A percentile compares a stretch with the other conserved stretches of the same genome.
These are phyloP conservation scores for Spizellomyces punctatus DNA, from an alignment of 192 early-diverging fungal species.

Conservation along the genomic window DNA sequence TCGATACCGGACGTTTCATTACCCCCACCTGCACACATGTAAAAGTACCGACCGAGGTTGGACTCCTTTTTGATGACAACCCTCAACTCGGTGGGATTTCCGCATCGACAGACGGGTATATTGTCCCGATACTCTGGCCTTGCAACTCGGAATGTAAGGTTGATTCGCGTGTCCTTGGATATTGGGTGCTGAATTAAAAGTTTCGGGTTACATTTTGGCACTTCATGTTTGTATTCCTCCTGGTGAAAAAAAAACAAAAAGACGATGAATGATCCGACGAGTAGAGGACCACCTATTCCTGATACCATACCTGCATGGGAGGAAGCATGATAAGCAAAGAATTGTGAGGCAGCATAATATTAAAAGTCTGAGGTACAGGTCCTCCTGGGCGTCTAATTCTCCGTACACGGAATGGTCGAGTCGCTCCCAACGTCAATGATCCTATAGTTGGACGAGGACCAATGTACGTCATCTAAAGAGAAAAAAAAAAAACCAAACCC, in stretches of 20 bases:
- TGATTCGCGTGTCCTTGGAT: slow-evolving; percentile 42
- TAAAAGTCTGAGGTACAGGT: slow-evolving; percentile 33
- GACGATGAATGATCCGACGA: neutral
- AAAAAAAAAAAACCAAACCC: neutral
- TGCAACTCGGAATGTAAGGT: slow-evolving; percentile 52
- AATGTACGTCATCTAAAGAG: slow-evolving; percentile 41
- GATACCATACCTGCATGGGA: slow-evolving; percentile 33
- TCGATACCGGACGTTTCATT: neutral
- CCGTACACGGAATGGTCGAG: slow-evolving; percentile 44
- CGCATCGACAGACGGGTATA: slow-evolving; percentile 47
- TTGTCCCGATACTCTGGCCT: slow-evolving; percentile 32
- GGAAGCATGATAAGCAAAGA: slow-evolving; percentile 57
- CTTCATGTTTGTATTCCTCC: slow-evolving; percentile 51
- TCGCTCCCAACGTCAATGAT: slow-evolving; percentile 47
- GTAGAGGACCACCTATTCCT: neutral
- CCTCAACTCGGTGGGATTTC: slow-evolving; percentile 39
- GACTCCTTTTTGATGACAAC: slow-evolving; percentile 39
- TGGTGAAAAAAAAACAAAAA: neutral
- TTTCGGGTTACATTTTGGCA: slow-evolving; percentile 33
- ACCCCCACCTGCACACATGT: slow-evolving; percentile 24
- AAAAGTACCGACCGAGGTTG: slow-evolving; percentile 30
- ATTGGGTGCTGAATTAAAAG: slow-evolving; percentile 37
- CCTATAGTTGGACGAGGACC: slow-evolving; percentile 55
- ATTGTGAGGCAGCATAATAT: slow-evolving; percentile 51
- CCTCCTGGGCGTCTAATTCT: slow-evolving; percentile 14